Evolutionary conservation across 2,329 filamentous ascomycete genomes (phyloP), one percentile per base, ranked within the genome.

Genomic region (Fusarium aywerte): DNA sequence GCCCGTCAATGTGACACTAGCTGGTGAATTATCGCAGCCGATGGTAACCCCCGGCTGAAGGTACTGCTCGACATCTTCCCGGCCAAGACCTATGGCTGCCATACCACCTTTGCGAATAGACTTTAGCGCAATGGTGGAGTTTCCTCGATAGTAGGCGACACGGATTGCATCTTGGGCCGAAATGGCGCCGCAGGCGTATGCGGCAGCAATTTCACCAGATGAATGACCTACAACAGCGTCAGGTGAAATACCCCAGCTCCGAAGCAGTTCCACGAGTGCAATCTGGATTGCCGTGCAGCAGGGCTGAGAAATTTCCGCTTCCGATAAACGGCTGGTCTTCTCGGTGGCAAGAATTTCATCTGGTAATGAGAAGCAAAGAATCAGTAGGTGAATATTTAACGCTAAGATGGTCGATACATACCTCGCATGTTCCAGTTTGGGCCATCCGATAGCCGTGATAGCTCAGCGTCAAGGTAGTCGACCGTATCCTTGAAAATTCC

Each of bases 171-270:
- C 38, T 29, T 35, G 38, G 49, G 38, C 49, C 13, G 49, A 53
- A 53, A 53, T 43, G 29, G 49, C 49, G 9, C 49, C 39, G 13
- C 49, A 53, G n/a, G 49, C 49, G 49, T 53, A 53, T 53, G 49
- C 49, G 29, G 49, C 49, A 29, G 49, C 49, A 12, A 53, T 53
- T 21, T 44, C 49, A 53, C 38, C 49, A 43, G 49, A 53, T 21
- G 49, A 53, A 53, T 53, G 39, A n/a, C 49, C 49, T 43, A 53
- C 49, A 53, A 53, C 49, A 53, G 49, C 49, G 38, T 44, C 49
- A n/a, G 49, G 38, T 44, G 49, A 53, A 43, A 53, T 53, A 29
- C 21, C 49, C 49, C 38, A 44, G 49, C 38, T 53, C 38, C 38
- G 31, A 43, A 53, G 31, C 38, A 53, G 49, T 53, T 53, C 38